Evolutionary conservation across 805 yeast species (phyloP).

Genomic region (Cyberlindnera petersonii): DNA sequence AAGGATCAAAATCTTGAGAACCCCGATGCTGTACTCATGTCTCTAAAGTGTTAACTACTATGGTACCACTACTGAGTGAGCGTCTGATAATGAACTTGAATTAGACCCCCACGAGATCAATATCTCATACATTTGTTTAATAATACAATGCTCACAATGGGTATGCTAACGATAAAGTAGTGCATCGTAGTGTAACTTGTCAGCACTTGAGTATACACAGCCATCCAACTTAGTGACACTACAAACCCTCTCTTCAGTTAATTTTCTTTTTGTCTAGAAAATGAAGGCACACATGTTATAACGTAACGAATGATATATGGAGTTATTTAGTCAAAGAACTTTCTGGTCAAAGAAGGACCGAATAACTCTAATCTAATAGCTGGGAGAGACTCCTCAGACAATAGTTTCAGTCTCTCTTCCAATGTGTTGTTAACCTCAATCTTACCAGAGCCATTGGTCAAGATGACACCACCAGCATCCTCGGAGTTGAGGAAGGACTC

Average conservation of each 20-base stretch:
- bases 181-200: neutral
- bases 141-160: too few species aligned
- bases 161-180: neutral
- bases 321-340: constrained; percentile 71
- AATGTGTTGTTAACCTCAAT: constrained; percentile 89
- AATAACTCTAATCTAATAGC: constrained; percentile 87
- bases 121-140: too few species aligned
- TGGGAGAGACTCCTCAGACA: constrained; percentile 84
- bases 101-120: too few species aligned
- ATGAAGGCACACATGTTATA: too few species aligned
- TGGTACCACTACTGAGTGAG: too few species aligned
- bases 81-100: too few species aligned
- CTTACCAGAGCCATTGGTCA: constrained; percentile 68
- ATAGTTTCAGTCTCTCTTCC: constrained; percentile 85
- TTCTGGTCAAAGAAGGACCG: constrained; percentile 80
- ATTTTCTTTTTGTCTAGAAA: too few species aligned
- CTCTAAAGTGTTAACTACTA: constrained; percentile 25
- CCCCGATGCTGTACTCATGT: constrained; percentile 45
- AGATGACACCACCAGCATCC: constrained; percentile 80
- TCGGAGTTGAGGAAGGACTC: constrained; percentile 54
- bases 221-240: too few species aligned
- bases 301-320: too few species aligned
- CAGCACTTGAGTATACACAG: too few species aligned
- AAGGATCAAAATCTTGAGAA: constrained; percentile 39
- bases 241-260: too few species aligned